Evolutionary conservation across 2,329 filamentous ascomycete genomes (phyloP), one percentile per base, ranked within the genome.

Genomic region (Venturia asperata): DNA sequence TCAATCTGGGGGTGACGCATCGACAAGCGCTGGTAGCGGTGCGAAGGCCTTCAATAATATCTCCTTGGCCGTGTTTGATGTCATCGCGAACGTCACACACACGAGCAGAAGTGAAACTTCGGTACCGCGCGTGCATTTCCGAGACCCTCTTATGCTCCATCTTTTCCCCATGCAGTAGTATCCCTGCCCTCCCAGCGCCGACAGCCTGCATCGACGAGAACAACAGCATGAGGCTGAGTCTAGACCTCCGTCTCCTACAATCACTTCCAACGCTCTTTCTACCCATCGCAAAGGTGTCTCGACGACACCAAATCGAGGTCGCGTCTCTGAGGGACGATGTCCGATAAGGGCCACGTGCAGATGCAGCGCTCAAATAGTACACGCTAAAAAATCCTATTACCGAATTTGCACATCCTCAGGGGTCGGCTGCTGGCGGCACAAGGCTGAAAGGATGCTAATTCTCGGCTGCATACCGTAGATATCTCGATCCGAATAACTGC

Each of bases 61-160:
- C 5, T 55, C 24, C 24, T 34, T 24, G 1, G 27, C 27, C 24
- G 49, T 7, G 24, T n/a, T 58, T 37, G 27, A 58, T 58, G 52
- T 58, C 52, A 58, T 58, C 5, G 13, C 52, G 30, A 56, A 55
- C 49, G 49, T 55, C 49, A 55, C 49, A 30, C 24, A 55, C 49
- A 56, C 52, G 13, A 56, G 17, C 52, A 37, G 27, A 2, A 27
- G 17, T 56, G 52, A 37, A 56, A 56, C 52, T 37, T 56, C 4
- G 52, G 52, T 19, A 56, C 45, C 27, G 52, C 27, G n/a, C 27
- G 11, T 56, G 52, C 52, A 37, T 56, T n/a, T 24, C 27, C 27
- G n/a, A 24, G 27, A n/a, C 10, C 24, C 45, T 1, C 49, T 56
- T 27, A 27, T 34, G 52, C 52, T 58, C 52, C 52, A 58, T 58